Evolutionary conservation across 2,329 filamentous ascomycete genomes (phyloP).

Genomic region (Aspergillaceae sp.): DNA sequence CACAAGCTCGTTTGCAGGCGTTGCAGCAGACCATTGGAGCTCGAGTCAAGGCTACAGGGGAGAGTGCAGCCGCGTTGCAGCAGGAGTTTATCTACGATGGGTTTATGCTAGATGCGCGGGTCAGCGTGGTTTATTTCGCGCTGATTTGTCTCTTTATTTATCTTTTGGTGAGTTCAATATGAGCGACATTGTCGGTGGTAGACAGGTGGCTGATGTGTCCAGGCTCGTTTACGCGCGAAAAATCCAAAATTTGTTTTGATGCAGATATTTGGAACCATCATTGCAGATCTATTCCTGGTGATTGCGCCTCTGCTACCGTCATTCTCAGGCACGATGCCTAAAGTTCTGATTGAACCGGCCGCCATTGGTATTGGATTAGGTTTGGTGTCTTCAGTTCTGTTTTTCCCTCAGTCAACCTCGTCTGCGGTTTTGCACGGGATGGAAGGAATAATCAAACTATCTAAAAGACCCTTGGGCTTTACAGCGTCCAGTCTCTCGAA

Average conservation of each 20-base stretch:
- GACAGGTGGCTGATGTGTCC: background rate
- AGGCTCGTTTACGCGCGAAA: slow-evolving; percentile 37
- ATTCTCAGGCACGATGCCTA: slow-evolving; percentile 34
- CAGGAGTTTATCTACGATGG: slow-evolving; percentile 36
- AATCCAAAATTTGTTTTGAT: slow-evolving; percentile 40
- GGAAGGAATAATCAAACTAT: slow-evolving; percentile 20
- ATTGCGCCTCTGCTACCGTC: slow-evolving; percentile 36
- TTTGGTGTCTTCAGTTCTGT: slow-evolving; percentile 35
- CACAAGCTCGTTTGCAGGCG: slow-evolving; percentile 23
- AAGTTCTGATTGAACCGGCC: slow-evolving; percentile 38
- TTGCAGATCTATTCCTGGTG: slow-evolving; percentile 40
- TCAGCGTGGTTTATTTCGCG: slow-evolving; percentile 31
- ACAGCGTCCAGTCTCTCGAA: slow-evolving; percentile 15
- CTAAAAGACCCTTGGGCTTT: slow-evolving; percentile 22
- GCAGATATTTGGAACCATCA: slow-evolving; percentile 42
- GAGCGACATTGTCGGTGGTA: background rate
- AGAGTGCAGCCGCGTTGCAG: slow-evolving; percentile 20
- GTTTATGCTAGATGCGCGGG: slow-evolving; percentile 41
- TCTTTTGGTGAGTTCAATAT: slow-evolving; percentile 17
- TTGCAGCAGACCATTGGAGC: slow-evolving; percentile 26
- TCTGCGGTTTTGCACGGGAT: slow-evolving; percentile 32
- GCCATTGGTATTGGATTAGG: slow-evolving; percentile 41
- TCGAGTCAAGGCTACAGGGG: slow-evolving; percentile 28
- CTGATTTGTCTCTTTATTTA: slow-evolving; percentile 42
- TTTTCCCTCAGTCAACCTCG: slow-evolving; percentile 46